phyloP scores from a whole-genome alignment of 768 basidiomycete species.

The Hypsizygus marmoreus region DNA sequence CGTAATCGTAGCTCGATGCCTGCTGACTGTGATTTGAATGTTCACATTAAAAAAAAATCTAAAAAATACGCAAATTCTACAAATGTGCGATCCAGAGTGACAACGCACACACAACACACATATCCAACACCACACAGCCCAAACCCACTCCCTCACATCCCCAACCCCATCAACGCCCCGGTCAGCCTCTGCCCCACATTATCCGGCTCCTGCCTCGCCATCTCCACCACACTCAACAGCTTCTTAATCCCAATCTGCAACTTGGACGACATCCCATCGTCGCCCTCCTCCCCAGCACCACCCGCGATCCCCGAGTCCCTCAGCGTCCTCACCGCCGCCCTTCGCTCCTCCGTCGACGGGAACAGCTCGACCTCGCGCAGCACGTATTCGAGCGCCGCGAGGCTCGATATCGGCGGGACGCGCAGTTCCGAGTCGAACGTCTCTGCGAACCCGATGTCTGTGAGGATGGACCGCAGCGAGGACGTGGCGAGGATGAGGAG shows the following conservation, averaged over 20 bases:
- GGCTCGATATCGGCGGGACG: slow-evolving; percentile 77
- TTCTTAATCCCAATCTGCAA: slow-evolving; percentile 93
- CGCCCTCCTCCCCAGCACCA: too few species aligned
- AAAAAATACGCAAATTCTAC: too few species aligned
- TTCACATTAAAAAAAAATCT: too few species aligned
- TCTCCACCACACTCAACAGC: slow-evolving; percentile 87
- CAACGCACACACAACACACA: background rate
- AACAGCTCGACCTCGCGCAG: slow-evolving; percentile 83
- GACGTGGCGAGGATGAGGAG: slow-evolving; percentile 92
- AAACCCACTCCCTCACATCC: slow-evolving; percentile 26
- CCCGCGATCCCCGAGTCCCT: slow-evolving; percentile 75
- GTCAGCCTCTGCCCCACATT: slow-evolving; percentile 73
- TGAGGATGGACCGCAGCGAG: slow-evolving; percentile 81
- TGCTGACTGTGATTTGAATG: too few species aligned
- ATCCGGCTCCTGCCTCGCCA: slow-evolving; percentile 95
- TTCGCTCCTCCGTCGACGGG: slow-evolving; percentile 51
- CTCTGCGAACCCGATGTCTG: slow-evolving; percentile 87
- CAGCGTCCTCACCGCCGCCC: slow-evolving; percentile 64
- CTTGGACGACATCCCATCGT: slow-evolving; percentile 44
- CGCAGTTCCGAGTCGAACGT: slow-evolving; percentile 86
- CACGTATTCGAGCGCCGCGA: slow-evolving; percentile 73
- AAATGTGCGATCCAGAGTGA: background rate
- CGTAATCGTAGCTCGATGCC: too few species aligned
- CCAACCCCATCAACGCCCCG: slow-evolving; percentile 61
- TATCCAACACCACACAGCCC: too few species aligned